These are phyloP conservation scores for Hysterium pulicare DNA, from an alignment of 2,329 filamentous ascomycete species.

Conservation along the genomic window DNA sequence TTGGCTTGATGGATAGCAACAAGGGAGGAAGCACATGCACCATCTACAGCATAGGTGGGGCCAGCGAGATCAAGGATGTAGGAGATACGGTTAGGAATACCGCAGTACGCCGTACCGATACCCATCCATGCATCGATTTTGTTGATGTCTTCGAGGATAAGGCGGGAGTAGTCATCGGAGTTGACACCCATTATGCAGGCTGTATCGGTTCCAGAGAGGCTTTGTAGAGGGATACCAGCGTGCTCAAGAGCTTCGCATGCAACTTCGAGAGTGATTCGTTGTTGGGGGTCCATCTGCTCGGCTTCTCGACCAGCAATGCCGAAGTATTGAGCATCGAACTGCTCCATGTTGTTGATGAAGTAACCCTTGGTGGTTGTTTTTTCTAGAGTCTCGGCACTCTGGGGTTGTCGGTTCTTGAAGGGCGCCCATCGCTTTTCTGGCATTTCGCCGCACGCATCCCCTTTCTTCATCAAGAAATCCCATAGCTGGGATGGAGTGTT, in stretches of 20 bases:
- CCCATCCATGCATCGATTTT: conserved; percentile 39
- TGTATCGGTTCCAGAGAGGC: conserved; percentile 19
- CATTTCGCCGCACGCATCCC: conserved; percentile 26
- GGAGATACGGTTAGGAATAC: conserved; percentile 36
- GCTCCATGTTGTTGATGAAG: conserved; percentile 24
- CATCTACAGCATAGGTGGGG: conserved; percentile 42
- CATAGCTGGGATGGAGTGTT: conserved; percentile 32
- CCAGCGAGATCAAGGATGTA: conserved; percentile 32
- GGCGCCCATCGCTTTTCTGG: conserved; percentile 32
- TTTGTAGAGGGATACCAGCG: conserved; percentile 13
- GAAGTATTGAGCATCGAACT: conserved; percentile 27
- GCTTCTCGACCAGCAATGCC: conserved; percentile 15
- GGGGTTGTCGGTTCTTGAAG: conserved; percentile 22
- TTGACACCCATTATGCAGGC: conserved; percentile 23
- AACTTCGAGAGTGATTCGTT: conserved; percentile 13
- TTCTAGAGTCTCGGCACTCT: conserved; percentile 16
- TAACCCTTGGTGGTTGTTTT: conserved; percentile 27
- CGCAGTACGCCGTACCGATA: conserved; percentile 39
- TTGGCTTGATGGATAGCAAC: conserved; percentile 31
- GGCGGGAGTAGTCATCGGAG: conserved; percentile 36
- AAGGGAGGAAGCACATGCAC: conserved; percentile 34
- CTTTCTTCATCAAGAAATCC: conserved; percentile 27
- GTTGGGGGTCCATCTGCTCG: conserved; percentile 16
- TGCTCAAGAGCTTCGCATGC: conserved; percentile 14
- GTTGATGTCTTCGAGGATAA: conserved; percentile 37